phyloP scores from a whole-genome alignment of 805 yeast genomes.

The Torulaspora gathmanii region DNA sequence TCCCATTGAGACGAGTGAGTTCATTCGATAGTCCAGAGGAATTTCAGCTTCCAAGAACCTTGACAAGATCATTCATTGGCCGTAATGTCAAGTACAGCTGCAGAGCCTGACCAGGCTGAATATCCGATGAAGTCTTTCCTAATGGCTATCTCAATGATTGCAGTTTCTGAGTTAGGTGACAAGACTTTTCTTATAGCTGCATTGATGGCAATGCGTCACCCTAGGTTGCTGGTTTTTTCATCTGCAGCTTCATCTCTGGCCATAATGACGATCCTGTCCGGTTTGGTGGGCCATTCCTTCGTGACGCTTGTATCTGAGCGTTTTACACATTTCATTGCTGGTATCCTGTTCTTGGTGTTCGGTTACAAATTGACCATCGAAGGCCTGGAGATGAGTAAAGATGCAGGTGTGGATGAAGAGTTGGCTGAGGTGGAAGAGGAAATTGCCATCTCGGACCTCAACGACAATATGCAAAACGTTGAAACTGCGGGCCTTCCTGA shows the following conservation, averaged over 20 bases:
- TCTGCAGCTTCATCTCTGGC: slow-evolving; percentile 82
- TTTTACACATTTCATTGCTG: slow-evolving; percentile 77
- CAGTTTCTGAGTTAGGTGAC: slow-evolving; percentile 95
- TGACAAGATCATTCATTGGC: not conserved
- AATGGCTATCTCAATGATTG: slow-evolving; percentile 84
- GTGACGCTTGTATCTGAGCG: slow-evolving; percentile 78
- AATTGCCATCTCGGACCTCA: slow-evolving; percentile 59
- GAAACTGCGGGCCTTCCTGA: slow-evolving; percentile 48
- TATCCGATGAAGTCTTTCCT: slow-evolving; percentile 47
- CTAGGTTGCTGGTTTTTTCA: slow-evolving; percentile 76
- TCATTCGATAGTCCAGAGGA: not conserved
- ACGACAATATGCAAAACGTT: slow-evolving; percentile 46
- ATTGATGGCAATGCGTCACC: slow-evolving; percentile 93
- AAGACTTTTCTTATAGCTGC: slow-evolving; percentile 96
- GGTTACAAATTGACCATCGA: slow-evolving; percentile 73
- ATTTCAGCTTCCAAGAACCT: not conserved
- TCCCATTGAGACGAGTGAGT: not conserved
- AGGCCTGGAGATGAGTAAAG: slow-evolving; percentile 76
- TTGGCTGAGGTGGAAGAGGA: slow-evolving; percentile 96
- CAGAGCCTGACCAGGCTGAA: slow-evolving; percentile 1
- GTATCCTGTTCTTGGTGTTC: slow-evolving; percentile 72
- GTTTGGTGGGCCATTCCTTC: slow-evolving; percentile 84
- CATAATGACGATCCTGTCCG: slow-evolving; percentile 88
- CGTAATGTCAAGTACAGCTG: not conserved
- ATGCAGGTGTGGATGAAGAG: slow-evolving; percentile 88